A percentile compares a stretch with the other conserved stretches of the same genome.
Evolutionary conservation across 2,329 filamentous ascomycete genomes (phyloP).

Genomic region (Fusarium tanahbumbuense): DNA sequence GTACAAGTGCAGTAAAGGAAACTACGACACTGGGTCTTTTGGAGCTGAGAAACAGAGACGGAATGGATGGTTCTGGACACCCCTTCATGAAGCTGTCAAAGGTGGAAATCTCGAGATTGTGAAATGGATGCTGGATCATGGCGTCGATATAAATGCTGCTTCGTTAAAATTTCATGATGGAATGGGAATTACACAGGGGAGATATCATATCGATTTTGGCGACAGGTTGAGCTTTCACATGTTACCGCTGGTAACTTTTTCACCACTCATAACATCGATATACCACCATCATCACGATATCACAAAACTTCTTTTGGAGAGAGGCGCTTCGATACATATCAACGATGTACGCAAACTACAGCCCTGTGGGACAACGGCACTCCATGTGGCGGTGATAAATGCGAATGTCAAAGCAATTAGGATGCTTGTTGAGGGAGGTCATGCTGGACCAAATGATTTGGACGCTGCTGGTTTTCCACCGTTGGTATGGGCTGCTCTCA

Average conservation of each 20-base stretch:
- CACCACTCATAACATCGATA: conserved; percentile 23
- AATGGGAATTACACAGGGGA: conserved; percentile 1
- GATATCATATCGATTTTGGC: conserved; percentile 18
- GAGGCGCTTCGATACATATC: conserved; percentile 26
- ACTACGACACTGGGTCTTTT: neutral
- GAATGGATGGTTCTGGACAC: conserved; percentile 10
- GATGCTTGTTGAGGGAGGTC: conserved; percentile 14
- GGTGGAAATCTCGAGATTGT: conserved; percentile 10
- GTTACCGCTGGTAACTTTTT: conserved; percentile 12
- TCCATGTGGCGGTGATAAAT: conserved; percentile 22
- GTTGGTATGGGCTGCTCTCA: conserved; percentile 23
- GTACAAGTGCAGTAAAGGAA: neutral
- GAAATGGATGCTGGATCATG: conserved; percentile 15
- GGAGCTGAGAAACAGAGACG: neutral
- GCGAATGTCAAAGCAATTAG: conserved; percentile 10
- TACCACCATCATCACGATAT: neutral
- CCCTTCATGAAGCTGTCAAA: neutral
- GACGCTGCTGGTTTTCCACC: conserved; percentile 26
- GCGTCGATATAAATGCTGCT: conserved; percentile 5
- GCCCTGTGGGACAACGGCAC: conserved; percentile 16
- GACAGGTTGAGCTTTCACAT: conserved; percentile 18
- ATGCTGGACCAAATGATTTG: conserved; percentile 19
- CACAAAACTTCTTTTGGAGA: conserved; percentile 8
- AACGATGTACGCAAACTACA: neutral
- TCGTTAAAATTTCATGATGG: conserved; percentile 2